Evolutionary conservation across 257 asterid genomes (phyloP).

Genomic region (Salvia rosmarinus): DNA sequence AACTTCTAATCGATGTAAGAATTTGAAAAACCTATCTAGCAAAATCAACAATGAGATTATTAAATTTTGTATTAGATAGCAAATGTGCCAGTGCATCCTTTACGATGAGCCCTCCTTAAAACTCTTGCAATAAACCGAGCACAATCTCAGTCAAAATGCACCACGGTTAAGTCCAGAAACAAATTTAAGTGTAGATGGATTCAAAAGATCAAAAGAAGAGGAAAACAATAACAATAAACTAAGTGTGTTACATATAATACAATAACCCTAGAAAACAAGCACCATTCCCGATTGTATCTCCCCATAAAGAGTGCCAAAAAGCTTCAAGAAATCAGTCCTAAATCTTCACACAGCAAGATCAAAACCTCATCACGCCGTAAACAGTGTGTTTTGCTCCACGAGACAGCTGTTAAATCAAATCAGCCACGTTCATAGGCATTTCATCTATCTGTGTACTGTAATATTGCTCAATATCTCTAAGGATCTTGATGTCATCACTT

Average conservation of each 20-base stretch:
- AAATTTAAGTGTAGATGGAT: not conserved
- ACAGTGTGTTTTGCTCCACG: not conserved
- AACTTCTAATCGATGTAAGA: no score
- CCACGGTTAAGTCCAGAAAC: not conserved
- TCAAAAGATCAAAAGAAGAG: no score
- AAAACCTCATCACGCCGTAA: constrained; percentile 14
- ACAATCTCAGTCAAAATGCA: not conserved
- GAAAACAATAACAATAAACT: no score
- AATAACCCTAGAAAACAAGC: not conserved
- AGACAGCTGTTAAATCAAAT: constrained; percentile 49
- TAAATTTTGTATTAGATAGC: no score
- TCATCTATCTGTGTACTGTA: constrained; percentile 95
- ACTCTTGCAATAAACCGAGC: no score
- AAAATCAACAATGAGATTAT: no score
- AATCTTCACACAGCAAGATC: not conserved
- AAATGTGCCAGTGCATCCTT: no score
- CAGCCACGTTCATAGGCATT: constrained; percentile 98
- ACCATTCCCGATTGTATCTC: not conserved
- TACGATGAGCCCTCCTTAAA: no score
- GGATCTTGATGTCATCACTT: constrained; percentile 85
- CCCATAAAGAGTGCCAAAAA: not conserved
- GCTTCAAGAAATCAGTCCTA: not conserved
- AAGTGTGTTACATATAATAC: not conserved
- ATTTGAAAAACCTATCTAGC: no score
- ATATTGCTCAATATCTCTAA: constrained; percentile 88